Base-by-base conservation (phyloP, 768 basidiomycete species). In the Leucocoprinus sp. region DNA sequence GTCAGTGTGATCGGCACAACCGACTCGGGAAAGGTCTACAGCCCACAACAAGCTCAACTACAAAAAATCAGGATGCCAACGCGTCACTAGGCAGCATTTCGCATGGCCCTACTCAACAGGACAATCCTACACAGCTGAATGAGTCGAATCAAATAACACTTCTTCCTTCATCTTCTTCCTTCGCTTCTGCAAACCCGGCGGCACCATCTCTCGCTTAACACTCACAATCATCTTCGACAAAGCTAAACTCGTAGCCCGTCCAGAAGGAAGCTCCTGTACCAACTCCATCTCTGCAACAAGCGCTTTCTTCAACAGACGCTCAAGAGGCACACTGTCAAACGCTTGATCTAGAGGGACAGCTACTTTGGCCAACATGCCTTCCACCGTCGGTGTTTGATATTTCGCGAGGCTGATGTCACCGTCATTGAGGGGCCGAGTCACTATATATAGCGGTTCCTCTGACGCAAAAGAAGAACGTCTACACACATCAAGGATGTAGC, bases 291-390 rank as follows among this genome's bases (percentile, higher is more conserved):
- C 27, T 5, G 22, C 48, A 46, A 44, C 48, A 1, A 54, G 17
- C 6, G 57, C 57, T n/a, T 53, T 49, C 28, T 36, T 40, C 42
- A 59, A 17, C 14, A 59, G 11, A 37, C 58, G 45, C 41, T 55
- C 47, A 18, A 59, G 31, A 8, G 56, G 58, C 4, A 50, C 35
- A 14, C 48, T 21, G 36, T 53, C 48, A 35, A 53, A 57, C 0
- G 43, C 23, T 3, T 50, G 45, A 21, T 40, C 54, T 2, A 36
- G n/a, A 12, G 52, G 42, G 22, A 51, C 48, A 1, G 54, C 48
- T 7, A 31, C 29, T 17, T 53, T 46, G 14, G 41, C 45, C 19
- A 54, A 44, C 54, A 59, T 56, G 42, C 52, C 51, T 29, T 48
- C 36, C 36, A 50, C 53, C 15, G 52, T 54, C 8, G 56, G 56